A percentile compares a stretch with the other conserved stretches of the same genome.
Conservation (phyloP, 2,329 filamentous ascomycete species). For the Xylariales sp. region DNA sequence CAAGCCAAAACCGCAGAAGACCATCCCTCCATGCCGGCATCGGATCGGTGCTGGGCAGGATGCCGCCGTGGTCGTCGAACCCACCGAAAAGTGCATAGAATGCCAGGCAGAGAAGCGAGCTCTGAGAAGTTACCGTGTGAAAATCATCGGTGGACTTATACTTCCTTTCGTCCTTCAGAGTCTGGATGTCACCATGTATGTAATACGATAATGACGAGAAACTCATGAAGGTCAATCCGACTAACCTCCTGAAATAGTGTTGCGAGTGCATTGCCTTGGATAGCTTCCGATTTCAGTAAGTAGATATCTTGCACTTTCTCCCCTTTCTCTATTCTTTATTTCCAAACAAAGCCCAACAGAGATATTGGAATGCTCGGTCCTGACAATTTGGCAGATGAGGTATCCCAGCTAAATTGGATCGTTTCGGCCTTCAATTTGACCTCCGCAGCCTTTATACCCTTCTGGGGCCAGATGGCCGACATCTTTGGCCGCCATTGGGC, state of each 20-base stretch:
- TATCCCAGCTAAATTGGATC: constrained; percentile 64
- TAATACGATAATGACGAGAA: constrained; percentile 64
- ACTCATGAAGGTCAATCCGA: constrained; percentile 16
- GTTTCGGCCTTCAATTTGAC: constrained; percentile 66
- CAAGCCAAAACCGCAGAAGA: background rate
- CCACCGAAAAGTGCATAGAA: too few species aligned
- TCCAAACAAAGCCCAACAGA: too few species aligned
- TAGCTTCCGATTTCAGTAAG: constrained; percentile 60
- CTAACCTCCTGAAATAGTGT: constrained; percentile 23
- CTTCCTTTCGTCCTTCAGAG: constrained; percentile 59
- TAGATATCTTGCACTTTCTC: constrained; percentile 4
- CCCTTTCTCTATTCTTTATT: constrained; percentile 3
- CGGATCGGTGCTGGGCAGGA: background rate
- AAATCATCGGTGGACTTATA: constrained; percentile 54
- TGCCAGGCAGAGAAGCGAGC: constrained; percentile 29
- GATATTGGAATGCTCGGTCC: too few species aligned
- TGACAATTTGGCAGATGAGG: constrained; percentile 31
- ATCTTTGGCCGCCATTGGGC: constrained; percentile 59
- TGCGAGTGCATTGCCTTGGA: constrained; percentile 55
- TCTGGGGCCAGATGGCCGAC: constrained; percentile 61
- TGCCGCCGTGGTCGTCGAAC: too few species aligned
- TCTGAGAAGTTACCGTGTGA: constrained; percentile 46
- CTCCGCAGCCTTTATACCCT: constrained; percentile 62
- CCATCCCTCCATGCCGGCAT: background rate
- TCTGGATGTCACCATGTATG: too few species aligned